phyloP scores from a whole-genome alignment of 2,329 filamentous ascomycete genomes.

The Beauveria varroae region DNA sequence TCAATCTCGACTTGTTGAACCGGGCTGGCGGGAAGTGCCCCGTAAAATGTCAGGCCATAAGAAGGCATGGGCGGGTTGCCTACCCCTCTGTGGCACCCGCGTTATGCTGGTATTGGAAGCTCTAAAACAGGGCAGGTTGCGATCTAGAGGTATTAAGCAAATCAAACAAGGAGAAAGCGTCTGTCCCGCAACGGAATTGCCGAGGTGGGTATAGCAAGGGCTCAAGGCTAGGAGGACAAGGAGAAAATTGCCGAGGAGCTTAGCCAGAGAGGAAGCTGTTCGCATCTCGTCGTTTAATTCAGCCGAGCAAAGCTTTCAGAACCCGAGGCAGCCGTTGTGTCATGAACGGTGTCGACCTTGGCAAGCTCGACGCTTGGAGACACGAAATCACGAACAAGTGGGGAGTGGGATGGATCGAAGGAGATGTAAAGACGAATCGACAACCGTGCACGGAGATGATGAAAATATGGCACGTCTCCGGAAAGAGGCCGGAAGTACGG shows the following conservation, averaged over 20 bases:
- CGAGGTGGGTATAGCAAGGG: background rate
- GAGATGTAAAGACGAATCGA: constrained; percentile 4
- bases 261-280: background rate
- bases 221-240: background rate
- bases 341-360: background rate
- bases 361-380: background rate
- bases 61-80: background rate
- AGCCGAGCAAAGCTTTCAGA: background rate
- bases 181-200: constrained; percentile 1
- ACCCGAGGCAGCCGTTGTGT: background rate
- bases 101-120: background rate
- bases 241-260: background rate
- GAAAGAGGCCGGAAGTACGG: background rate
- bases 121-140: background rate
- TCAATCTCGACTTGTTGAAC: background rate
- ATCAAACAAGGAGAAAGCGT: background rate
- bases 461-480: background rate
- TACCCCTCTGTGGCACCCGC: background rate
- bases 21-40: background rate
- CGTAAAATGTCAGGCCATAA: constrained; percentile 6
- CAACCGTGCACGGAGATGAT: background rate
- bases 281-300: background rate
- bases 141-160: background rate
- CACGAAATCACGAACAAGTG: background rate
- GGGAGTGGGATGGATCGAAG: background rate